Base-by-base conservation (phyloP, 2,329 filamentous ascomycete species). In the Dothideomycetidae sp. region DNA sequence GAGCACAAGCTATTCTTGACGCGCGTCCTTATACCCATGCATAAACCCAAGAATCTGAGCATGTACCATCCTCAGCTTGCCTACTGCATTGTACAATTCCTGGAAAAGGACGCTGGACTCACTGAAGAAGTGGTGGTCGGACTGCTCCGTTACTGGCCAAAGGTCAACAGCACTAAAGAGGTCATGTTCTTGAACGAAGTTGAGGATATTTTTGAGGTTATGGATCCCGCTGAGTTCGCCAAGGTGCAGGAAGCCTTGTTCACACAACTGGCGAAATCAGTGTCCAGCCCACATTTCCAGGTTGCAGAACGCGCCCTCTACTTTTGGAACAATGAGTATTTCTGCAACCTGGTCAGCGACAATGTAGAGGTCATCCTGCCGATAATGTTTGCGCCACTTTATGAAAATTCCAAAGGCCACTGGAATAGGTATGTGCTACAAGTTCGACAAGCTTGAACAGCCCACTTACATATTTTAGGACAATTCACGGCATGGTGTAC, bases 281-380 rank as follows among this genome's bases (percentile, higher is more conserved):
- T 98, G 29, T 88, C 90, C 34, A 98, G 90, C 56, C 90, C 90
- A 33, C 90, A 98, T 61, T 98, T 98, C 66, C 90, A 98, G 67
- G 90, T 98, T 41, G 90, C 90, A 12, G 90, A 98, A 63, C 77
- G 90, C 47, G 90, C 90, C 4, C 70, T 98, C 17, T 98, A 98
- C 64, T 98, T 98, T 66, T 98, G 90, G 90, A 98, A 98, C 68
- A 98, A 98, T 55, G 90, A 98, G 59, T 98, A 98, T 59, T 98
- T 98, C 64, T 98, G 90, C 68, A 98, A 96, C 55, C 70, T 98
- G 42, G 90, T 98, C 48, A 94, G 86, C 65, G 90, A 98, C 62
- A 98, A 98, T 52, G 90, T 98, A 39, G 88, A 96, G 53, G 88
- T 93, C 32, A 98, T 98, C 50, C 68, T 98, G 31, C 90, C 90